phyloP scores from a whole-genome alignment of 306 rosid genomes.

The Dryas alaskensis region DNA sequence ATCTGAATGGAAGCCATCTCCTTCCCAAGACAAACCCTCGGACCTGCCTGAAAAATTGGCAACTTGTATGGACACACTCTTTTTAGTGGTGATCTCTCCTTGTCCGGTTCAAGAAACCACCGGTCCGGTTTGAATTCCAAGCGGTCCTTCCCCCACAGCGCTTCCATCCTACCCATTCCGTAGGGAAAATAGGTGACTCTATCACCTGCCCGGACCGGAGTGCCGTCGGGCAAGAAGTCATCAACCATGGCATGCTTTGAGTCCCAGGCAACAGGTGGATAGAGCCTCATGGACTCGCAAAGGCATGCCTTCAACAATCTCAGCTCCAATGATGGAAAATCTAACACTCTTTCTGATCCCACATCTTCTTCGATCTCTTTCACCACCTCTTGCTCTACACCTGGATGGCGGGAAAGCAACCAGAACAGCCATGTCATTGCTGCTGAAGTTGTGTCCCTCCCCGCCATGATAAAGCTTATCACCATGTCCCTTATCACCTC shows the following conservation, averaged over 20 bases:
- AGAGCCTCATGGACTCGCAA: slow-evolving; percentile 80
- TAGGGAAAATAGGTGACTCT: slow-evolving; percentile 85
- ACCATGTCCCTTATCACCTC: slow-evolving; percentile 68
- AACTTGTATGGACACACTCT: slow-evolving; percentile 57
- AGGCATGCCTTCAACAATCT: slow-evolving; percentile 64
- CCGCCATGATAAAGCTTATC: slow-evolving; percentile 87
- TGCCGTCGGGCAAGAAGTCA: slow-evolving; percentile 72
- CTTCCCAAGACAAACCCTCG: slow-evolving; percentile 84
- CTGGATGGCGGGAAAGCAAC: slow-evolving; percentile 49
- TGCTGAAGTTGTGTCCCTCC: slow-evolving; percentile 87
- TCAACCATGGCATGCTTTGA: slow-evolving; percentile 68
- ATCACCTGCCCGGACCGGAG: slow-evolving; percentile 58
- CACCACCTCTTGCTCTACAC: slow-evolving; percentile 36
- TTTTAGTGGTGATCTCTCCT: slow-evolving; percentile 30
- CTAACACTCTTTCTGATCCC: slow-evolving; percentile 8
- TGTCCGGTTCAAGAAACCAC: slow-evolving; percentile 57
- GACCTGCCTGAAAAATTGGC: slow-evolving; percentile 90
- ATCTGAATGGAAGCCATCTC: slow-evolving; percentile 86
- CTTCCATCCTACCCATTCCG: slow-evolving; percentile 92
- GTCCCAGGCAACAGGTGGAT: slow-evolving; percentile 92
- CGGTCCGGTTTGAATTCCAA: slow-evolving; percentile 72
- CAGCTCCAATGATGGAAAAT: slow-evolving; percentile 50
- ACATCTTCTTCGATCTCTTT: slow-evolving; percentile 40
- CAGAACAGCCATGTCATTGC: slow-evolving; percentile 95
- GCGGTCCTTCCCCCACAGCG: slow-evolving; percentile 73